phyloP scores from a whole-genome alignment of 2,329 filamentous ascomycete species.

The Sphaceloma murrayae region DNA sequence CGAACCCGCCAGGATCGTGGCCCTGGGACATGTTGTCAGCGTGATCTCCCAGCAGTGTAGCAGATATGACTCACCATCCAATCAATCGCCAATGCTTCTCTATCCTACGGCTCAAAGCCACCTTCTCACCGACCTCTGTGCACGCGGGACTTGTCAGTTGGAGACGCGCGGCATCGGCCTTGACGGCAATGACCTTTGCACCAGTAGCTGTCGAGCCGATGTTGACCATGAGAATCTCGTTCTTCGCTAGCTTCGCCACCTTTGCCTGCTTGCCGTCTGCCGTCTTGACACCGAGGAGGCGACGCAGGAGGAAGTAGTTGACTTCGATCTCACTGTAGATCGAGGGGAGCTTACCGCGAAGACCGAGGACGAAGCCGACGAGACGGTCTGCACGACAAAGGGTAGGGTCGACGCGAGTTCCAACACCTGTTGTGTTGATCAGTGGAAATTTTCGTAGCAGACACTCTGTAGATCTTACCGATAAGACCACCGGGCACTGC shows the following conservation, averaged over 20 bases:
- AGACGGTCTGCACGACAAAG: constrained; percentile 98
- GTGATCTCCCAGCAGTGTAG: neutral
- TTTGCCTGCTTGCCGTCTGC: constrained; percentile 98
- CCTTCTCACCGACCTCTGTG: constrained; percentile 96
- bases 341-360: constrained; percentile 84
- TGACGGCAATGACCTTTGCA: constrained; percentile 93
- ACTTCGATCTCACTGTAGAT: constrained; percentile 99
- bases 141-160: constrained; percentile 76
- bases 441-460: neutral
- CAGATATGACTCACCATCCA: constrained; percentile 51
- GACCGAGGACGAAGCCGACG: constrained; percentile 92
- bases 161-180: constrained; percentile 94
- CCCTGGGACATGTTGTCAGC: constrained; percentile 18
- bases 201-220: constrained; percentile 96
- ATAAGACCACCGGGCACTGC: constrained; percentile 96
- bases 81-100: constrained; percentile 99
- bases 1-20: constrained; percentile 27
- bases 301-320: constrained; percentile 96
- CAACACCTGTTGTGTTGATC: constrained; percentile 55
- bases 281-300: constrained; percentile 91
- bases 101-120: constrained; percentile 88
- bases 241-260: constrained; percentile 96
- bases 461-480: constrained; percentile 32
- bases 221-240: constrained; percentile 99
- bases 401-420: constrained; percentile 93